phyloP scores from a whole-genome alignment of 2,329 filamentous ascomycete genomes.

The Phialocephala subalpina region DNA sequence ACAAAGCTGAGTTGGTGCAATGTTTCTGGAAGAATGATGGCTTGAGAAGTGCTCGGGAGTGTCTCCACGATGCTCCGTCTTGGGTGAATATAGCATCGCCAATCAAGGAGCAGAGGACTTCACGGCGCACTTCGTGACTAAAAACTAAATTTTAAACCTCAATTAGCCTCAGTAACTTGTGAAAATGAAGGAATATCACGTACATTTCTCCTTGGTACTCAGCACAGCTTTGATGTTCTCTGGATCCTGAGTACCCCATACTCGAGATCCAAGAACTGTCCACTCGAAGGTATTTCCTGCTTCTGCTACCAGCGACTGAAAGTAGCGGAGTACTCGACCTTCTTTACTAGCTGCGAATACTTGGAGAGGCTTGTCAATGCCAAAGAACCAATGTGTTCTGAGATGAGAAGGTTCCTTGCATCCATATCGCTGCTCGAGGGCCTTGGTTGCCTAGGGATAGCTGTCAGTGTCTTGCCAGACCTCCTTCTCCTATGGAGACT shows the following conservation, averaged over 20 bases:
- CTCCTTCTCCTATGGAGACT: background rate
- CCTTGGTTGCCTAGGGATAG: background rate
- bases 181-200: background rate
- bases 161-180: constrained; percentile 1
- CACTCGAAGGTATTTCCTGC: constrained; percentile 36
- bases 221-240: constrained; percentile 41
- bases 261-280: constrained; percentile 40
- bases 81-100: constrained; percentile 63
- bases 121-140: constrained; percentile 53
- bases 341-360: background rate
- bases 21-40: constrained; percentile 59
- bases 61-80: constrained; percentile 54
- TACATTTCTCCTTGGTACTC: constrained; percentile 37
- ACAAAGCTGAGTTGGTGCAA: constrained; percentile 58
- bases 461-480: background rate
- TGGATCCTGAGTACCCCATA: constrained; percentile 41
- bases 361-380: background rate
- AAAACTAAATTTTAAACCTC: constrained; percentile 48
- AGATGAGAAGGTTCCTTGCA: background rate
- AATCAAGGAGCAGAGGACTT: constrained; percentile 55
- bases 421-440: background rate
- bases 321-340: background rate
- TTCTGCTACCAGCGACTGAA: background rate
- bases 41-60: constrained; percentile 58
- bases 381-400: background rate